phyloP scores from a whole-genome alignment of 768 basidiomycete species.

The Mycena chlorophos region DNA sequence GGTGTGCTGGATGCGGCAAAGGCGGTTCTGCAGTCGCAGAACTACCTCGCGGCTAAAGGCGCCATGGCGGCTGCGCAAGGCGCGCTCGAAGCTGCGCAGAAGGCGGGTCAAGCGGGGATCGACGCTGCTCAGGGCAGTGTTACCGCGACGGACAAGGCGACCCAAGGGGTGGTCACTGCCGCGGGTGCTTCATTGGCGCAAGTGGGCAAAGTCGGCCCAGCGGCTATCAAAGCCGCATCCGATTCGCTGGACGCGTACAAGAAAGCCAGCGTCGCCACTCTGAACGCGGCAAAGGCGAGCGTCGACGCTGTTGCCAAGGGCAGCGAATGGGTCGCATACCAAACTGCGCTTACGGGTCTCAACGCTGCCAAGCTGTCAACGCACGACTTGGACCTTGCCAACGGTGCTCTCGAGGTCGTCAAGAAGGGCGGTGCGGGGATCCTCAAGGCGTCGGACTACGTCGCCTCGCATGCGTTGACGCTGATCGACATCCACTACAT shows the following conservation, averaged over 20 bases:
- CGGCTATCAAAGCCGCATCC: constrained; percentile 6
- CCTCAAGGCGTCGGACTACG: background rate
- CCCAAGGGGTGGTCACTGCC: background rate
- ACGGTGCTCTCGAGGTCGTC: constrained; percentile 4
- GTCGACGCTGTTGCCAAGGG: constrained; percentile 5
- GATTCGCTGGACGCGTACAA: background rate
- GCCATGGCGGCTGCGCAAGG: background rate
- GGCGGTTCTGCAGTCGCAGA: background rate
- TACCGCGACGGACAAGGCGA: background rate
- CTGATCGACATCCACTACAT: background rate
- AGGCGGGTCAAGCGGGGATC: background rate
- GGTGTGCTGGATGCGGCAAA: background rate
- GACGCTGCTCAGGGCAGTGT: background rate
- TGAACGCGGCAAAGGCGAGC: background rate
- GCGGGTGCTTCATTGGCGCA: background rate
- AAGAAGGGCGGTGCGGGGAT: background rate
- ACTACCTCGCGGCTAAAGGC: background rate
- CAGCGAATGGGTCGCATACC: constrained; percentile 11
- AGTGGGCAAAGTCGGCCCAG: background rate
- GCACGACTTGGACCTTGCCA: constrained; percentile 3
- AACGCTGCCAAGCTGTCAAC: background rate
- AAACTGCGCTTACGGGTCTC: constrained; percentile 2
- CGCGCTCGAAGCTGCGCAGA: background rate
- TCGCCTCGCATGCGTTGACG: background rate
- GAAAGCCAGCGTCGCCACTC: background rate